Evolutionary conservation across 208 protist genomes (phyloP), one percentile per base, ranked within the genome.

Genomic region (Leishmania martiniquensis): DNA sequence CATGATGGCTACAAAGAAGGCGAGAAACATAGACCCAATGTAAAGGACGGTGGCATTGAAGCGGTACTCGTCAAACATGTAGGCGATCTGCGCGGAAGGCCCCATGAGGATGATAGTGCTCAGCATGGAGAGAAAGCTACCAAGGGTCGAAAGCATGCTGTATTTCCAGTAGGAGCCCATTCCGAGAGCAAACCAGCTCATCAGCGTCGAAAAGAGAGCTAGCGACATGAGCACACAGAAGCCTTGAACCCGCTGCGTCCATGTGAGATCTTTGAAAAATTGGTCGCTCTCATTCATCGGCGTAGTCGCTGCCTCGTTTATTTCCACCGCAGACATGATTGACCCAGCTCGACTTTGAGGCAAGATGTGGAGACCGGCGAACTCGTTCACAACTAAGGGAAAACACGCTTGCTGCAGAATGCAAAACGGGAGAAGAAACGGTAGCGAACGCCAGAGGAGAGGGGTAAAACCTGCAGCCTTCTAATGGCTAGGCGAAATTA

Each of bases 41-140:
- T 97, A 97, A 54, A 94, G 57, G 4, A 91, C 39, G 0, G 94
- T 89, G 20, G 93, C 87, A 12, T 67, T 85, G 9, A 85, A 76
- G 32, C 96, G 89, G 51, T 91, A 94, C 51, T 97, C 91, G 67
- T 98, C 93, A 59, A 98, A 96, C 96, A 98, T 98, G 80, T 91
- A 95, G 29, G 78, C 75, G 57, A 97, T 77, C 82, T 98, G 96
- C 9, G 92, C 82, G 5, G 66, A 63, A 6, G 96, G 96, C 1
- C 96, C 96, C 92, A 95, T 97, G 15, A 98, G 78, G 10, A 97
- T 86, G 37, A 93, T 89, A 0, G 91, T 98, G 77, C 93, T 89
- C 13, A 77, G 54, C 49, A 97, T 84, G 13, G 96, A 97, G 60
- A 96, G 91, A 51, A 97, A 10, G 71, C 85, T 93, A 7, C 93